Base-by-base conservation (phyloP, 495 filamentous ascomycete species). In the Hamigera avellanea region DNA sequence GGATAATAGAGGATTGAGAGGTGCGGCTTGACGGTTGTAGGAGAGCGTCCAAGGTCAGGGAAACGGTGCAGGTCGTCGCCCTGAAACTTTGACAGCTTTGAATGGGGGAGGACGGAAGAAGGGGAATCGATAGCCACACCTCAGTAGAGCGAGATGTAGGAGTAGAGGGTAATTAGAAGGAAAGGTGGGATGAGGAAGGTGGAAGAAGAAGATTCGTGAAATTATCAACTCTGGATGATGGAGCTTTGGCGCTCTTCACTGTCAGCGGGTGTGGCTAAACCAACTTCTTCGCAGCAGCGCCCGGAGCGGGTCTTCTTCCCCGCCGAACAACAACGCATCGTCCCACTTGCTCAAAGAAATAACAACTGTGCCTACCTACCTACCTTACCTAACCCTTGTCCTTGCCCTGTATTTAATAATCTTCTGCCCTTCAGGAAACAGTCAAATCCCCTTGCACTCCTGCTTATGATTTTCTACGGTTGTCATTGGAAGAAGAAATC, bases 61-160 rank as follows among this genome's bases (percentile, higher is more conserved):
- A 50, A 64, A 59, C 57, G 61, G 66, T 70, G 66, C 66, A 70
- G 66, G 66, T 62, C 65, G 63, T 54, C 30, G 38, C 53, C 53
- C 50, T 46, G 46, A 43, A 49, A 41, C 35, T 37, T 41, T 49
- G 51, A 56, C 33, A 40, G 25, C 16, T 25, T 13, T 6, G 7
- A n/a, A 23, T 13, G 33, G 8, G 8, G 14, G 17, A 25, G 19
- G 19, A 25, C 13, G 17, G 15, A 16, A 8, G 17, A 7, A 4
- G n/a, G n/a, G 18, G 6, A 23, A n/a, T 23, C 21, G n/a, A 21
- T 13, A 33, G 17, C 31, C 31, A 16, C 31, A 10, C 10, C 17
- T 19, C 2, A 35, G 45, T 37, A 39, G 35, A 40, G 41, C 37
- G 39, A 25, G 47, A 40, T 36, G 38, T 39, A 19, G 30, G 42